Evolutionary conservation across 306 rosid species (phyloP).

Genomic region (Cicer arietinum): DNA sequence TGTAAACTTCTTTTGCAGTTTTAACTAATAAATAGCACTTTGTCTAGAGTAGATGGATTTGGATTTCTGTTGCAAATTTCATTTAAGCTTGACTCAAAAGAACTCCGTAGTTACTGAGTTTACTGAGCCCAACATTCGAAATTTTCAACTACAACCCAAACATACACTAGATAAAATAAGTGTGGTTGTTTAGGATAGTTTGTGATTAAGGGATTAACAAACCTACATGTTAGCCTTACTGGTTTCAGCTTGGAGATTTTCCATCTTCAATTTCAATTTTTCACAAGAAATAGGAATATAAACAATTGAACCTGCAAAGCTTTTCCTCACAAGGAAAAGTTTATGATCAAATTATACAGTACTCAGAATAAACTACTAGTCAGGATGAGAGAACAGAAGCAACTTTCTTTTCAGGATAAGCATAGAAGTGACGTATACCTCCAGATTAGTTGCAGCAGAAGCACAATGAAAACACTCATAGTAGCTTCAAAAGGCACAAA

Average conservation of each 20-base stretch:
- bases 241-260: constrained; percentile 38
- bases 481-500: constrained; percentile 34
- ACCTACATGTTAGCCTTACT: constrained; percentile 1
- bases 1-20: too few species aligned
- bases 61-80: too few species aligned
- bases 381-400: constrained; percentile 33
- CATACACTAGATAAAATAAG: background rate
- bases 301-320: constrained; percentile 37
- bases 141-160: background rate
- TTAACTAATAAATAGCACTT: too few species aligned
- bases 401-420: constrained; percentile 14
- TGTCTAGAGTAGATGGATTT: too few species aligned
- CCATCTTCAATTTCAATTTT: constrained; percentile 36
- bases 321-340: constrained; percentile 21
- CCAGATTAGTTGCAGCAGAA: constrained; percentile 39
- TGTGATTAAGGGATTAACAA: constrained; percentile 25
- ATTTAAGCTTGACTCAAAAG: background rate
- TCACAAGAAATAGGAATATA: constrained; percentile 15
- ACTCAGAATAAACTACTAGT: constrained; percentile 33
- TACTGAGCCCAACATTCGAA: background rate
- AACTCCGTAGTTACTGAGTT: background rate
- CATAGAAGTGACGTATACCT: constrained; percentile 15
- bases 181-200: background rate
- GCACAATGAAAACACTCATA: constrained; percentile 24
- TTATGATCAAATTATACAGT: constrained; percentile 22